Conservation (phyloP, 2,329 filamentous ascomycete genomes). For the Pseudogymnoascus sp. region DNA sequence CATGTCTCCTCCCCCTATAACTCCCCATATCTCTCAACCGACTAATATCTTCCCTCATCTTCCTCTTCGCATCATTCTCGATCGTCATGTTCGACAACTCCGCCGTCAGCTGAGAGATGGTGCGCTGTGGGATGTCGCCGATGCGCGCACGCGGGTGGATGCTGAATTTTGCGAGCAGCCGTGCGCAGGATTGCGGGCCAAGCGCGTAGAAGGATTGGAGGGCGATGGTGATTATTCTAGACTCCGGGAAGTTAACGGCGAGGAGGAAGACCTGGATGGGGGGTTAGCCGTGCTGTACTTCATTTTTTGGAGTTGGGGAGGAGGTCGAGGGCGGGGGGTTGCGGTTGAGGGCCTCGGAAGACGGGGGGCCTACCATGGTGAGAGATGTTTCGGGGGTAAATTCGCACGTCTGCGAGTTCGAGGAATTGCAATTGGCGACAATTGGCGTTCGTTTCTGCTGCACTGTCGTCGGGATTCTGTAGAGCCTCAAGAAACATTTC, state of each 20-base stretch:
- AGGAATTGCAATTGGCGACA: not conserved
- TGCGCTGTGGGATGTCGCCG: constrained; percentile 64
- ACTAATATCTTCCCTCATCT: constrained; percentile 76
- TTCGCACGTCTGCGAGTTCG: not conserved
- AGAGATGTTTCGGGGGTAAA: not conserved
- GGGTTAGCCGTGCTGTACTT: not conserved
- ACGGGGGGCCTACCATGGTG: constrained; percentile 20
- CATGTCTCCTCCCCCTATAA: constrained; percentile 82
- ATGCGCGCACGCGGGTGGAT: constrained; percentile 79
- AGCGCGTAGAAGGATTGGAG: constrained; percentile 84
- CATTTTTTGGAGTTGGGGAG: not conserved
- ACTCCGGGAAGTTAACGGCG: constrained; percentile 77
- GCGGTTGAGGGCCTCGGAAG: not conserved
- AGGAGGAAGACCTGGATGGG: constrained; percentile 59
- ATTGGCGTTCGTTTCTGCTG: not conserved
- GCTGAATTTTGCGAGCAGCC: constrained; percentile 78
- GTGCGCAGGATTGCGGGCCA: constrained; percentile 57
- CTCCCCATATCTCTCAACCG: constrained; percentile 83
- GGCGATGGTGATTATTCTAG: constrained; percentile 65
- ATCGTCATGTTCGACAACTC: constrained; percentile 88
- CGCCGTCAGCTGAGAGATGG: constrained; percentile 71
- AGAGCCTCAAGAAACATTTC: constrained; percentile 7
- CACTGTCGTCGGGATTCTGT: not conserved
- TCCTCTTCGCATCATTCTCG: constrained; percentile 74
- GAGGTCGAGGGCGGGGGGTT: not conserved